A percentile compares a stretch with the other conserved stretches of the same genome.
These are phyloP conservation scores for Arthroderma sp. DNA, from an alignment of 2,329 filamentous ascomycete genomes.

Conservation along the genomic window DNA sequence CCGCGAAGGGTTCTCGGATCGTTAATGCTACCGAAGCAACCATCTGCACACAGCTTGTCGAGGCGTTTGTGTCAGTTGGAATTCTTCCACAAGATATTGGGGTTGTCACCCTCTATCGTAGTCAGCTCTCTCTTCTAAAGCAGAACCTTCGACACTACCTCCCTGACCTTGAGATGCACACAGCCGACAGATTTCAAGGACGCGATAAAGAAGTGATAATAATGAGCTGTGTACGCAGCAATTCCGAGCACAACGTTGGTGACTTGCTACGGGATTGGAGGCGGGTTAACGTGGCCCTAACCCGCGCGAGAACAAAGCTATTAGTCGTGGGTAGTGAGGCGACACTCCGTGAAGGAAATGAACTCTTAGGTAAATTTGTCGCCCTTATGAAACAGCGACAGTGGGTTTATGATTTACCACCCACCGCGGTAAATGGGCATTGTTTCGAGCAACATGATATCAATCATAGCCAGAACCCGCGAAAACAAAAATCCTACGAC, in stretches of 20 bases:
- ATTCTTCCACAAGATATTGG: conserved; percentile 67
- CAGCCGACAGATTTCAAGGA: conserved; percentile 91
- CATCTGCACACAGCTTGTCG: conserved; percentile 66
- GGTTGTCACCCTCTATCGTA: conserved; percentile 93
- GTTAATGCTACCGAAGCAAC: conserved; percentile 75
- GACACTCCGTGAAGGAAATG: conserved; percentile 56
- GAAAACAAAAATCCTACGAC: not conserved
- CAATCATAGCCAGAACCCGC: conserved; percentile 1
- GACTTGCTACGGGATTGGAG: conserved; percentile 86
- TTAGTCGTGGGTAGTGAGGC: conserved; percentile 70
- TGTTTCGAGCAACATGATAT: conserved; percentile 41
- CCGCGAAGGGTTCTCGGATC: conserved; percentile 62
- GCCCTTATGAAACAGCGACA: conserved; percentile 58
- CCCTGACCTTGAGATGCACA: conserved; percentile 76
- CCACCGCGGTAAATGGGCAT: conserved; percentile 53
- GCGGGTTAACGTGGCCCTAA: conserved; percentile 90
- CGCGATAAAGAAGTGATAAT: conserved; percentile 90
- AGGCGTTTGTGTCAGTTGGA: conserved; percentile 61
- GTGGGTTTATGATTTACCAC: conserved; percentile 68
- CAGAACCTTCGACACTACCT: conserved; percentile 50
- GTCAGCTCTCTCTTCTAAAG: conserved; percentile 72
- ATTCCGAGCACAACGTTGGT: conserved; percentile 69
- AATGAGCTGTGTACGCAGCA: conserved; percentile 75
- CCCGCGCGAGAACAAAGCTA: conserved; percentile 80
- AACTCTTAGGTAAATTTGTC: conserved; percentile 66